Evolutionary conservation across 2,329 filamentous ascomycete species (phyloP), one percentile per base, ranked within the genome.

Genomic region (Xenoacremonium recifei): DNA sequence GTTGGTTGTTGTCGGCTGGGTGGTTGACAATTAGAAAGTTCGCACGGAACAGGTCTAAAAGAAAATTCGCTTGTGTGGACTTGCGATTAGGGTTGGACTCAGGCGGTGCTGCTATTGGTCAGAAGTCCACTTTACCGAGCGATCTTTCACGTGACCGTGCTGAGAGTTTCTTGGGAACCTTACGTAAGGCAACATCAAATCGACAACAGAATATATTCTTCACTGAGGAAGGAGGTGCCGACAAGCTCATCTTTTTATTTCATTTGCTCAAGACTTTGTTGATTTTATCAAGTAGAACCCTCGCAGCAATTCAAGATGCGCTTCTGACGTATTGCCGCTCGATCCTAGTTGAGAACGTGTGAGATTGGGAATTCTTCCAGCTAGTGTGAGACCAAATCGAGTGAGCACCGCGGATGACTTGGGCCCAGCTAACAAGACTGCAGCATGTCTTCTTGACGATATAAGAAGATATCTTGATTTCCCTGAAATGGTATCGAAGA

Each of bases 401-500:
- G n/a, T n/a, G n/a, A n/a, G n/a, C n/a, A n/a, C n/a, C n/a, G n/a
- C n/a, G n/a, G n/a, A n/a, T n/a, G n/a, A n/a, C n/a, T n/a, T 27
- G 23, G 23, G 23, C 7, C 23, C 9, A 9, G 23, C 23, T 27
- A 27, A 13, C 13, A 27, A 27, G 23, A 27, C 23, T n/a, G n/a
- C n/a, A n/a, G n/a, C n/a, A n/a, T n/a, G 10, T 16, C 5, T n/a
- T 17, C 13, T 34, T 19, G 7, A 34, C 31, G 17, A n/a, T 34
- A 16, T 18, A 12, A 5, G 15, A 34, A 17, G n/a, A 34, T 4
- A 6, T 34, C 6, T 27, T 27, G 17, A n/a, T n/a, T n/a, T n/a
- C n/a, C n/a, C n/a, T n/a, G n/a, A n/a, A n/a, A 80, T 80, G 75
- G 69, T 66, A 44, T 52, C 60, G 10, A 69, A 63, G 35, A 79